phyloP scores from a whole-genome alignment of 1,284 basidiomycete genomes.

The Trichosporon sp. region DNA sequence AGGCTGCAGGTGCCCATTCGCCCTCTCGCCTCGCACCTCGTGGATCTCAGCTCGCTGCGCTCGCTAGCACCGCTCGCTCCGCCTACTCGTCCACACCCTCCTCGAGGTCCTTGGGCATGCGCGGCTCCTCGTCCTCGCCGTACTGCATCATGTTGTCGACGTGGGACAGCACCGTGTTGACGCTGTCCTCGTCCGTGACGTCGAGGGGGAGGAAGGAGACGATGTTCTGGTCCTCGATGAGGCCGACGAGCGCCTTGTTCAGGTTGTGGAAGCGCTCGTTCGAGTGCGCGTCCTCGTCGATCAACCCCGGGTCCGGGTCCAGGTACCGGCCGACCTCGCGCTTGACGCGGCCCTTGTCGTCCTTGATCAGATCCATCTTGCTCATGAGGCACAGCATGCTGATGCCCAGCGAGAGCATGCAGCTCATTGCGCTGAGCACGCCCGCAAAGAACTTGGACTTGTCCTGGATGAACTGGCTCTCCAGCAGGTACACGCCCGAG shows the following conservation, averaged over 20 bases:
- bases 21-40: background rate
- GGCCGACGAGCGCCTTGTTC: conserved; percentile 79
- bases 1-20: background rate
- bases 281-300: conserved; percentile 64
- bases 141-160: conserved; percentile 98
- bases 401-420: conserved; percentile 96
- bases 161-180: conserved; percentile 86
- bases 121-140: conserved; percentile 88
- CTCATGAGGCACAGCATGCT: conserved; percentile 98
- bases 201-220: conserved; percentile 96
- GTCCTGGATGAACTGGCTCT: conserved; percentile 99
- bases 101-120: conserved; percentile 76
- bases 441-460: conserved; percentile 98
- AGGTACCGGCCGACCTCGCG: conserved; percentile 80
- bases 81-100: conserved; percentile 55
- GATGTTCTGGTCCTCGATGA: conserved; percentile 96
- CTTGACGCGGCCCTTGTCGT: conserved; percentile 65
- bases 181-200: conserved; percentile 80
- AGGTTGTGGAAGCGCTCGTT: conserved; percentile 89
- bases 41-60: background rate
- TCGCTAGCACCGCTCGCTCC: too few relatives aligned
- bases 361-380: conserved; percentile 96
- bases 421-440: conserved; percentile 96
- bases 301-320: conserved; percentile 90
- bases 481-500: conserved; percentile 84